Conservation (phyloP, 129 eudicot genomes). For the Centella asiatica region DNA sequence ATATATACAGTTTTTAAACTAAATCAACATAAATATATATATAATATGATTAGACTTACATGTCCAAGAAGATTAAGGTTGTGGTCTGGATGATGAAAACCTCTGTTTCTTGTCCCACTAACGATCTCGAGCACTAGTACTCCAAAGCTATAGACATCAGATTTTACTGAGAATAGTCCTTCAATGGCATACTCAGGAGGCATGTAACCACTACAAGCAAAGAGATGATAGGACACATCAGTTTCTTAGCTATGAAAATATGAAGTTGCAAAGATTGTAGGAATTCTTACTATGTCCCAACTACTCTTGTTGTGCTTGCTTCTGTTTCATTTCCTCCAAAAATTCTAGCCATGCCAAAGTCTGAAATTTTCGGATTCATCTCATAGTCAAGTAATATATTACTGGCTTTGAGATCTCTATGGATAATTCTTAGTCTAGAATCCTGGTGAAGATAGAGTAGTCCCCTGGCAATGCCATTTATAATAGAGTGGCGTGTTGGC, state of each 20-base stretch:
- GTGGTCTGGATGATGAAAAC: not conserved
- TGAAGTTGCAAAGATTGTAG: not conserved
- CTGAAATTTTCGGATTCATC: constrained; percentile 2
- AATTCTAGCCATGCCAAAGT: constrained; percentile 2
- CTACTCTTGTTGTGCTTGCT: constrained; percentile 4
- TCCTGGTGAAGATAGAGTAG: constrained; percentile 8
- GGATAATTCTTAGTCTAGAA: not conserved
- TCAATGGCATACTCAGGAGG: constrained; percentile 5
- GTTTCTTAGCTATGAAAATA: not conserved
- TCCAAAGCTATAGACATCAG: constrained; percentile 6
- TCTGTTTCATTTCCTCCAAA: constrained; percentile 3
- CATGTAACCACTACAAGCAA: not conserved
- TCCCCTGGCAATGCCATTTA: constrained; percentile 3
- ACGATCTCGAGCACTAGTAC: not conserved
- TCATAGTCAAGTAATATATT: not conserved
- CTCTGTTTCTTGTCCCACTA: constrained; percentile 1
- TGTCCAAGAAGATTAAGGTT: constrained; percentile 1
- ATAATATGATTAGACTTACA: not conserved
- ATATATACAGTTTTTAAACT: too few species aligned
- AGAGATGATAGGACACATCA: not conserved
- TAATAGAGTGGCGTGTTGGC: constrained; percentile 1
- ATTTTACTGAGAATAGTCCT: constrained; percentile 1
- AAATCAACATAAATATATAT: too few species aligned
- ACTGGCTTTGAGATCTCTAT: constrained; percentile 6
- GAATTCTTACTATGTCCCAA: constrained; percentile 1